Base-by-base conservation (phyloP, 306 rosid species). In the Glycyrrhiza uralensis region DNA sequence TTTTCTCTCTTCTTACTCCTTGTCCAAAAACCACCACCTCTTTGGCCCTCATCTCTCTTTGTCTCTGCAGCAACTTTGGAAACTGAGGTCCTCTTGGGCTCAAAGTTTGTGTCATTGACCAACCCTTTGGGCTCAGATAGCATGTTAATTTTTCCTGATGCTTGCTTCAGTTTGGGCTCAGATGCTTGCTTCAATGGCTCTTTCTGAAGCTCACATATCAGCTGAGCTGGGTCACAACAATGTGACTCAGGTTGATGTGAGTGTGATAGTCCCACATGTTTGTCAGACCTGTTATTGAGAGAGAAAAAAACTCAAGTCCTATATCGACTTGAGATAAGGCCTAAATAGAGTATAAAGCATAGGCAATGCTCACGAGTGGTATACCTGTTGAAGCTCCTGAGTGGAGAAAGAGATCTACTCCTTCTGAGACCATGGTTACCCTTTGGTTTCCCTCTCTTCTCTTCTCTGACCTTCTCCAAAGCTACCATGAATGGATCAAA, bases 401-500 rank as follows among this genome's bases (percentile, higher is more conserved):
- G 61, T 1, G 89, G 86, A 2, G 89, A 86, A 50, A 76, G 76
- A 6, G 91, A 85, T 28, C 67, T 72, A 39, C 82, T 76, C 77
- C 82, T 82, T 66, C 87, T 79, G 20, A 45, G n/a, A 57, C 30
- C 77, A 54, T 38, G 35, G 44, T 66, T 32, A 28, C 22, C 66
- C 14, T 55, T 77, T 52, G 80, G n/a, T 69, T 71, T 78, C 71
- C 71, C 83, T 28, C 81, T 60, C 78, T 36, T 72, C n/a, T 80
- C 89, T 45, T 69, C 81, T 82, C 10, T 90, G 10, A 89, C 94
- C 54, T 76, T 78, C 82, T 91, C 79, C 57, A 91, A 41, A 24
- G 93, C 96, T 66, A 46, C 95, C 89, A 28, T 72, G 87, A 89
- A 94, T 0, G 98, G 98, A 84, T 94, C 98, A 78, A 86, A 87